phyloP scores from a whole-genome alignment of 805 yeast species.

The Clavispora asparagi region DNA sequence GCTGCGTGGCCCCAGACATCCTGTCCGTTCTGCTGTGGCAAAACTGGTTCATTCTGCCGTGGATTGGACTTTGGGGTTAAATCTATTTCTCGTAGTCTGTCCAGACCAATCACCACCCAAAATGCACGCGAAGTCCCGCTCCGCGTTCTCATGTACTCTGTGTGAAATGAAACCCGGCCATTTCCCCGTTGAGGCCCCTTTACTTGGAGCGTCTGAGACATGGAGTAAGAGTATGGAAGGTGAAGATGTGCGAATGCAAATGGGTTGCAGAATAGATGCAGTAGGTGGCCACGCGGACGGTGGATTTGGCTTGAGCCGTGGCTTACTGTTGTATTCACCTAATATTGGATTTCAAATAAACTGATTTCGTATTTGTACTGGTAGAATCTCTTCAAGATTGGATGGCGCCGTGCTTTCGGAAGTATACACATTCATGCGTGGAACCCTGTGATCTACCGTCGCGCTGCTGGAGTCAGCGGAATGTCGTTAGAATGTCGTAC shows the following conservation, averaged over 20 bases:
- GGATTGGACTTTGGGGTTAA: neutral
- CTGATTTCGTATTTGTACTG: too few relatives aligned
- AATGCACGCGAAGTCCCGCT: slow-evolving; percentile 3
- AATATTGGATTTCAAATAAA: too few relatives aligned
- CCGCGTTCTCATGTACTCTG: slow-evolving; percentile 5
- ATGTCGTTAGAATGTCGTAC: too few relatives aligned
- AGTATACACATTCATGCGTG: too few relatives aligned
- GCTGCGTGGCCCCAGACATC: neutral
- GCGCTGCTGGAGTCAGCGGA: too few relatives aligned
- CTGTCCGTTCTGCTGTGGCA: neutral
- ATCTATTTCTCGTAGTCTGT: slow-evolving; percentile 4
- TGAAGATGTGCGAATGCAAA: neutral
- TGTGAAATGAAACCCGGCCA: slow-evolving; percentile 10
- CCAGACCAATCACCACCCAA: slow-evolving; percentile 7
- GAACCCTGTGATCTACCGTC: too few relatives aligned
- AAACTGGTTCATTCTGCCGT: neutral
- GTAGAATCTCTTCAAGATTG: too few relatives aligned
- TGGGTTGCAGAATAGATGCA: neutral
- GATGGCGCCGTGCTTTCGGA: too few relatives aligned
- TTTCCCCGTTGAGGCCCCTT: slow-evolving; percentile 10
- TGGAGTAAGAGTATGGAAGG: neutral
- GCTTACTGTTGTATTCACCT: too few relatives aligned
- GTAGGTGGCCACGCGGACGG: neutral
- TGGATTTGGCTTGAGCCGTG: too few relatives aligned
- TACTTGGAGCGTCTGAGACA: slow-evolving; percentile 5